Evolutionary conservation across 306 rosid genomes (phyloP).

Genomic region (Potentilla sterilis): DNA sequence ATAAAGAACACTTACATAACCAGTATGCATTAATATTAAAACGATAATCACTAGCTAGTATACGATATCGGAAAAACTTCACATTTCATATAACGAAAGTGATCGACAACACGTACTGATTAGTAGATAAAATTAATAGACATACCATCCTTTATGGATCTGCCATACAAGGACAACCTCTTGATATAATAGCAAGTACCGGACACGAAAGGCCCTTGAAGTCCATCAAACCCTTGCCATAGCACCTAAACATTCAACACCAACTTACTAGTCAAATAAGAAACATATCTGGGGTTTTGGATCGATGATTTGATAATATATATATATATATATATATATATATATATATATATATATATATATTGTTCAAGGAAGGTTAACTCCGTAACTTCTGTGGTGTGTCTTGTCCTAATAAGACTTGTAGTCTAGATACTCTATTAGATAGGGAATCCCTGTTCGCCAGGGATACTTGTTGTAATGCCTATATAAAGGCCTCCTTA

Average conservation of each 20-base stretch:
- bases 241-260: conserved; percentile 24
- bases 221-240: conserved; percentile 60
- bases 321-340: too few species aligned
- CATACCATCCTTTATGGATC: conserved; percentile 34
- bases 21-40: neutral
- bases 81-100: neutral
- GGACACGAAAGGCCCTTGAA: conserved; percentile 52
- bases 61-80: too few species aligned
- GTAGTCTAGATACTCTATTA: too few species aligned
- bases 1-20: neutral
- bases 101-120: neutral
- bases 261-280: neutral
- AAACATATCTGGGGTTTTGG: neutral
- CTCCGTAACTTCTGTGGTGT: too few species aligned
- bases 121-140: neutral
- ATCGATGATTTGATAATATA: too few species aligned
- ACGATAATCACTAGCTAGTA: too few species aligned
- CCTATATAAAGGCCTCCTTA: too few species aligned
- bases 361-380: too few species aligned
- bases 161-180: conserved; percentile 47
- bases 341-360: too few species aligned
- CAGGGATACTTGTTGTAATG: too few species aligned
- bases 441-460: too few species aligned
- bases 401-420: too few species aligned
- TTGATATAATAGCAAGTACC: conserved; percentile 61